Conservation (phyloP, 805 yeast genomes). For the Pichia rugopelliculosa region DNA sequence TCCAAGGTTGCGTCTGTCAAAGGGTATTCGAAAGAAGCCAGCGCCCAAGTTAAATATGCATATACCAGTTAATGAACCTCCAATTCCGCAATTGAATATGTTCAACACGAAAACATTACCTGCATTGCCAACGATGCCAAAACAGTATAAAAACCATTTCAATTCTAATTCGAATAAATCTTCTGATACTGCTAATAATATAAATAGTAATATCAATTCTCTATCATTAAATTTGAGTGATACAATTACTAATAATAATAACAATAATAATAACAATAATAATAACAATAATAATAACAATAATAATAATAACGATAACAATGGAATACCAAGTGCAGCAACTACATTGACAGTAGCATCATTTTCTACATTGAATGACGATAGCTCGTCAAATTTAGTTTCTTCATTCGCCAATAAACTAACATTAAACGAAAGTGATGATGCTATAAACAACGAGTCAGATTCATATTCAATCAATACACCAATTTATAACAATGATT, state of each 20-base stretch:
- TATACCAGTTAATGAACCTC: slow-evolving; percentile 1
- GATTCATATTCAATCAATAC: not conserved
- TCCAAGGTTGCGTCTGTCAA: slow-evolving; percentile 5
- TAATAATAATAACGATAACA: not conserved
- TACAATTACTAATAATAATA: not conserved
- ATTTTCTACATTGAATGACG: slow-evolving; percentile 8
- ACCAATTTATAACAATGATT: not conserved
- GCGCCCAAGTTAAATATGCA: slow-evolving; percentile 11
- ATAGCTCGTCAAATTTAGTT: slow-evolving; percentile 1
- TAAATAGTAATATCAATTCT: not conserved
- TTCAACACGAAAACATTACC: not conserved
- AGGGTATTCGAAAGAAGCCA: slow-evolving; percentile 8
- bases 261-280: not conserved
- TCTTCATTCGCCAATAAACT: slow-evolving; percentile 4
- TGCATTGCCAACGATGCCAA: slow-evolving; percentile 4
- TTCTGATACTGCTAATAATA: not conserved
- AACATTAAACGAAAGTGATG: slow-evolving; percentile 5
- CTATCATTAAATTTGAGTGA: not conserved
- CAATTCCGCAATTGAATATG: not conserved
- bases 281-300: not conserved
- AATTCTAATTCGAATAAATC: not conserved
- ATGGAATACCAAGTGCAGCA: slow-evolving; percentile 10
- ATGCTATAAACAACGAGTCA: not conserved
- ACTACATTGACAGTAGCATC: slow-evolving; percentile 9
- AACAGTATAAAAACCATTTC: not conserved